Percentiles rank a stretch among this genome's conserved stretches.
phyloP scores from a whole-genome alignment of 805 yeast genomes.

The Martiniozyma abietophila region DNA sequence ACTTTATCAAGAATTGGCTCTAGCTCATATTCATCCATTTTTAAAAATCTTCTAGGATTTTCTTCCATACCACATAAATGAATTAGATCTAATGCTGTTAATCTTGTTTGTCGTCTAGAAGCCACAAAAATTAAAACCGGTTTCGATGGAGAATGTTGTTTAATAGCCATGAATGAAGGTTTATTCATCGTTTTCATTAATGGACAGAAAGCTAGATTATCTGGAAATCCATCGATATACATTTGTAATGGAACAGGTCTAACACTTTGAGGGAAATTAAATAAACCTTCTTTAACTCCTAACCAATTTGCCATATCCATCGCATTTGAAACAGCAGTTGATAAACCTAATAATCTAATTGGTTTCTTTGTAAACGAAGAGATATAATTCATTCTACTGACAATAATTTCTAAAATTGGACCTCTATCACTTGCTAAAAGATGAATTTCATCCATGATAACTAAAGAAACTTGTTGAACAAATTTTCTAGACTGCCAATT shows the following conservation, averaged over 20 bases:
- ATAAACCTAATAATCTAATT: constrained; percentile 64
- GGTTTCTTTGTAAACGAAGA: constrained; percentile 51
- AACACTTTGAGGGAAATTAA: constrained; percentile 73
- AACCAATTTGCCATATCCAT: constrained; percentile 83
- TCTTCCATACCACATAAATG: constrained; percentile 74
- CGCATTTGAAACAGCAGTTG: constrained; percentile 82
- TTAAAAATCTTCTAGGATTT: constrained; percentile 61
- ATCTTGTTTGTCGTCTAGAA: constrained; percentile 71
- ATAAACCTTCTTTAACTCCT: constrained; percentile 63
- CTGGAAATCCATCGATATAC: constrained; percentile 84
- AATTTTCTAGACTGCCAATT: constrained; percentile 74
- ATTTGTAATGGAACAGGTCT: constrained; percentile 81
- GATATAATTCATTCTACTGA: constrained; percentile 74
- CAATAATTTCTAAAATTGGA: constrained; percentile 81
- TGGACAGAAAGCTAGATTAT: constrained; percentile 71
- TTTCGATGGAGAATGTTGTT: constrained; percentile 78
- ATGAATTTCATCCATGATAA: constrained; percentile 82
- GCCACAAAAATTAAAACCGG: constrained; percentile 84
- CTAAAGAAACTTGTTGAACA: constrained; percentile 64
- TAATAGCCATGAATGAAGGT: constrained; percentile 88
- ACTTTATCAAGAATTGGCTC: constrained; percentile 42
- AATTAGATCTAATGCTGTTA: constrained; percentile 70
- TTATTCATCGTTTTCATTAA: constrained; percentile 82
- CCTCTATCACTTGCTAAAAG: constrained; percentile 79
- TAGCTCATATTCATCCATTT: constrained; percentile 57